Base-by-base conservation (phyloP, 108 stramenopile genomes). In the Cyclotella cryptica region DNA sequence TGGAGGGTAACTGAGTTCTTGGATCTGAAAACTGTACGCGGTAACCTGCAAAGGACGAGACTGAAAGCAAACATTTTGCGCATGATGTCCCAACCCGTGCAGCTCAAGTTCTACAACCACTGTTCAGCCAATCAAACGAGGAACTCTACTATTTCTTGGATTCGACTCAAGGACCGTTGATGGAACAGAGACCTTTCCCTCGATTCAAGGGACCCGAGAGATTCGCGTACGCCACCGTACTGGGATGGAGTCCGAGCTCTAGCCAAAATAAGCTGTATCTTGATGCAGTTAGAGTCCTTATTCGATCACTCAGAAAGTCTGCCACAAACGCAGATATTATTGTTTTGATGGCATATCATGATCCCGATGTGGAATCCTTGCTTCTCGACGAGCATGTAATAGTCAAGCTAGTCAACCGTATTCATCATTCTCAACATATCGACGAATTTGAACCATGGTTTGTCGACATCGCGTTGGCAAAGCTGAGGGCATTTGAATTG, bases 71-170 rank as follows among this genome's bases (percentile, higher is more conserved):
- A 41, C 4, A 53, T 40, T 62, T 46, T 43, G 64, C 19, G 1
- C 19, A 3, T 7, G 11, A 39, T 11, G 30, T 27, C 40, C 30
- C 60, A 10, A 26, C 47, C 9, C 30, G 51, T 13, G 57, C 58
- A 27, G 42, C 24, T n/a, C 68, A 69, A 46, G 10, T 46, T 24
- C 26, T 77, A 6, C 3, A 59, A 44, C 35, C 54, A 12, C 28
- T 70, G 21, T 59, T 77, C 43, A 46, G n/a, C 17, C 26, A 46
- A 19, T 28, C 45, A 3, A 77, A 77, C 58, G 30, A 70, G 22
- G 68, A 69, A 24, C 52, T 77, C 22, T 77, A 70, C 10, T 26
- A 39, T 15, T 53, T 77, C 29, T 28, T 77, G 24, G 68, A 77
- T 13, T 35, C 51, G 18, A 19, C 41, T 29, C 52, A 18, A 40